Percentiles rank a stretch among this genome's conserved stretches.
Conservation (phyloP, 345 rosid genomes). For the Nasturtium officinale region DNA sequence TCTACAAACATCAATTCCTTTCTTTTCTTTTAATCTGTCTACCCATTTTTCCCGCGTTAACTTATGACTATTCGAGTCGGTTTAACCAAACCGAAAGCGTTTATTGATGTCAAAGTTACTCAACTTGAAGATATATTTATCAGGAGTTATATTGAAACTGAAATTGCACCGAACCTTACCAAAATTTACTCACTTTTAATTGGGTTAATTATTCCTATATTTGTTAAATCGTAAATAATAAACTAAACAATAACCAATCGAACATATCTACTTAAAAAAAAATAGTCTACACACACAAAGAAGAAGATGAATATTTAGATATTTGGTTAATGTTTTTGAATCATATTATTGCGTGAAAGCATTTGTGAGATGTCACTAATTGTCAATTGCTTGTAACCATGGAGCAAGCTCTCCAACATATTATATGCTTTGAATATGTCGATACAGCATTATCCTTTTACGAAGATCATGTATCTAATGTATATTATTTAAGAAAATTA, state of each 20-base stretch:
- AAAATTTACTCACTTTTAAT: neutral
- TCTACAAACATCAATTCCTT: neutral
- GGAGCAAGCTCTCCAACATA: constrained; percentile 36
- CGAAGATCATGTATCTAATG: neutral
- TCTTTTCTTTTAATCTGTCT: no score
- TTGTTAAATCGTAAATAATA: neutral
- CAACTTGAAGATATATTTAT: constrained; percentile 2
- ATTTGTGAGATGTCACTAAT: constrained; percentile 28
- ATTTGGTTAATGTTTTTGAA: constrained; percentile 22
- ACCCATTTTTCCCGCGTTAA: no score
- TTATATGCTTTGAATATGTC: constrained; percentile 8
- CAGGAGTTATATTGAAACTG: neutral
- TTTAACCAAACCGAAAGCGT: constrained; percentile 10
- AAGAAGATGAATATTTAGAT: no score
- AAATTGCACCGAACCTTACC: neutral
- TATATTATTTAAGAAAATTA: no score
- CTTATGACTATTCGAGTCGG: neutral
- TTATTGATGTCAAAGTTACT: neutral
- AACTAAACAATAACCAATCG: neutral
- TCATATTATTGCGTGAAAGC: constrained; percentile 34
- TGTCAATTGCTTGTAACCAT: constrained; percentile 40
- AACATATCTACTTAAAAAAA: neutral
- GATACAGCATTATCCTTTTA: neutral
- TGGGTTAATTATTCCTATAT: neutral
- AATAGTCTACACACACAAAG: neutral